Conservation (phyloP, 768 basidiomycete species). For the Leccinellum albellum region DNA sequence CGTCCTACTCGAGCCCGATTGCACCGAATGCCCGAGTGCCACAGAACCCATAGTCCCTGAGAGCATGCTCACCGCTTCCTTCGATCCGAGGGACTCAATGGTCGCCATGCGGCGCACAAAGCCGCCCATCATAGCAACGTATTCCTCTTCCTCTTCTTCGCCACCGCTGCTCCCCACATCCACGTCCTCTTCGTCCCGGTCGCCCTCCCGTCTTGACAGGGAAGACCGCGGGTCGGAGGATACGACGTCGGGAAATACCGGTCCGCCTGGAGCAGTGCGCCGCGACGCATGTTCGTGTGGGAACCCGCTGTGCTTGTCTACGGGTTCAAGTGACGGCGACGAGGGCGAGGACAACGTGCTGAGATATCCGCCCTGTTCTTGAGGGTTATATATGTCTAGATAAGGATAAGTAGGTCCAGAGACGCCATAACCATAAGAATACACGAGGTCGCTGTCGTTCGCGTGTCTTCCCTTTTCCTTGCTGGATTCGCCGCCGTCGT, state of each 20-base stretch:
- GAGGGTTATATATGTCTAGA: conserved; percentile 30
- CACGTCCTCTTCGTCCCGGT: neutral
- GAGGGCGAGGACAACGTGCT: neutral
- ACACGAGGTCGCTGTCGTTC: conserved; percentile 5
- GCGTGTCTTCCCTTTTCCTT: conserved; percentile 1
- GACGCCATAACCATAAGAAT: conserved; percentile 29
- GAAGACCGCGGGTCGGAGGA: conserved; percentile 16
- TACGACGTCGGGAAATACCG: conserved; percentile 10
- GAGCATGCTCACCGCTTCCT: conserved; percentile 40
- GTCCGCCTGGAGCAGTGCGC: neutral
- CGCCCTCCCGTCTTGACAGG: neutral
- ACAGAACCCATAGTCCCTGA: conserved; percentile 30
- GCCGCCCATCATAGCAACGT: conserved; percentile 59
- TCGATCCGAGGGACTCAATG: conserved; percentile 72
- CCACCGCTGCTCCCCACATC: conserved; percentile 7
- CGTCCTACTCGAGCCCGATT: conserved; percentile 18
- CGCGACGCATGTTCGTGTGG: neutral
- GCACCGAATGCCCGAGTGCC: conserved; percentile 23
- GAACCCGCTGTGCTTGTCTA: neutral
- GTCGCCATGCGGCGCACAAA: conserved; percentile 75
- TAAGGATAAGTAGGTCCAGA: conserved; percentile 27
- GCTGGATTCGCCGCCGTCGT: conserved; percentile 14
- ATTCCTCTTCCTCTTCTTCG: conserved; percentile 32
- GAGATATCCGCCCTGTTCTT: neutral
- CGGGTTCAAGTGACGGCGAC: neutral